Percentiles rank a stretch among this genome's conserved stretches.
Evolutionary conservation across 805 yeast species (phyloP).

Genomic region (Jamesozyma spencerorum): DNA sequence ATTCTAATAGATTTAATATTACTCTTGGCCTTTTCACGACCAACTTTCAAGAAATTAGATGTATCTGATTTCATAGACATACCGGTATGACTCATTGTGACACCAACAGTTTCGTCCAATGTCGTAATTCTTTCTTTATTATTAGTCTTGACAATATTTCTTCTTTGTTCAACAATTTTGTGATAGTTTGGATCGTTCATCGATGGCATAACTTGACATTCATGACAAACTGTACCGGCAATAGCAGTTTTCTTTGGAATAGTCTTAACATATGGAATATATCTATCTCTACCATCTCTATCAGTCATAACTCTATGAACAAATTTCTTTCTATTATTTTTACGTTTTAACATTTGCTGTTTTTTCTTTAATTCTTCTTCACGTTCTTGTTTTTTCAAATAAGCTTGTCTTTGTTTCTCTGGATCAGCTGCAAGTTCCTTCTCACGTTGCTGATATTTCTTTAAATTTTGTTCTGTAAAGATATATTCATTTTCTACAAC

Average conservation of each 20-base stretch:
- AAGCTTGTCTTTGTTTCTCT: slow-evolving; percentile 31
- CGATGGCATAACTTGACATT: slow-evolving; percentile 80
- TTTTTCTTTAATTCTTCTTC: slow-evolving; percentile 30
- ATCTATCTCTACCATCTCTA: slow-evolving; percentile 37
- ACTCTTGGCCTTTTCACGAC: slow-evolving; percentile 40
- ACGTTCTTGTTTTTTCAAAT: slow-evolving; percentile 26
- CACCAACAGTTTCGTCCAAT: slow-evolving; percentile 75
- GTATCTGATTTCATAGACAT: slow-evolving; percentile 69
- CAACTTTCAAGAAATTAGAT: slow-evolving; percentile 53
- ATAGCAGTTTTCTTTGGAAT: slow-evolving; percentile 82
- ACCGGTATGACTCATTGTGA: slow-evolving; percentile 77
- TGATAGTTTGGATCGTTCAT: slow-evolving; percentile 61
- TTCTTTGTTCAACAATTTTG: slow-evolving; percentile 50
- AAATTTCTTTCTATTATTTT: slow-evolving; percentile 29
- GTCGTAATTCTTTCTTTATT: slow-evolving; percentile 57
- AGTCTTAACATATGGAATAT: slow-evolving; percentile 75
- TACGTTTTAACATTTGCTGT: slow-evolving; percentile 32
- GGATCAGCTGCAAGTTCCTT: slow-evolving; percentile 30
- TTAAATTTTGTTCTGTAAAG: slow-evolving; percentile 77
- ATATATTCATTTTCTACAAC: slow-evolving; percentile 79
- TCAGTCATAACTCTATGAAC: slow-evolving; percentile 32
- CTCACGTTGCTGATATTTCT: slow-evolving; percentile 38
- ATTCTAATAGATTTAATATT: slow-evolving; percentile 73
- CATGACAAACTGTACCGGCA: slow-evolving; percentile 83
- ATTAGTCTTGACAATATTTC: slow-evolving; percentile 39